Evolutionary conservation across 2,329 filamentous ascomycete species (phyloP).

Genomic region (Sporothrix humicola): DNA sequence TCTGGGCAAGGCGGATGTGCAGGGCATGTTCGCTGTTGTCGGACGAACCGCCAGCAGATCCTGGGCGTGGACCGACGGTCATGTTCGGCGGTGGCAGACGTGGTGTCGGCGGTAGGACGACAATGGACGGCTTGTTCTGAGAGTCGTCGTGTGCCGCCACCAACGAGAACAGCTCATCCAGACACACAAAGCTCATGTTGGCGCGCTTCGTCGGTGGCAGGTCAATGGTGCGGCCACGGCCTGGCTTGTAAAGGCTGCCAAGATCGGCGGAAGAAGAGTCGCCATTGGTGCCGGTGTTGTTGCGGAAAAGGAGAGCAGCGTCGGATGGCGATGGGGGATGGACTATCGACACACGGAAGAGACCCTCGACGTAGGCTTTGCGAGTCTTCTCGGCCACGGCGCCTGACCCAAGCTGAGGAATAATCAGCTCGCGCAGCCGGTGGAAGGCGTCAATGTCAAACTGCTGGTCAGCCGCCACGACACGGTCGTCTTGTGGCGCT

Average conservation of each 20-base stretch:
- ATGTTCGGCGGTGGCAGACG: constrained; percentile 42
- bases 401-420: constrained; percentile 71
- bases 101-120: constrained; percentile 54
- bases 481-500: constrained; percentile 46
- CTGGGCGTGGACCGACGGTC: constrained; percentile 49
- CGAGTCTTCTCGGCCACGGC: constrained; percentile 70
- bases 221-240: constrained; percentile 74
- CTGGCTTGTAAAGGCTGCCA: constrained; percentile 64
- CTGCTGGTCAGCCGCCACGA: constrained; percentile 69
- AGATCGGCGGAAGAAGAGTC: constrained; percentile 47
- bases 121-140: constrained; percentile 46
- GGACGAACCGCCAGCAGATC: constrained; percentile 37
- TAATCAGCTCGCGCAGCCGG: constrained; percentile 72
- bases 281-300: constrained; percentile 45
- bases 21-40: constrained; percentile 46
- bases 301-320: constrained; percentile 61
- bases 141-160: constrained; percentile 54
- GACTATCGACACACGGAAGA: constrained; percentile 84
- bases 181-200: constrained; percentile 78
- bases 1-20: constrained; percentile 70
- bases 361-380: constrained; percentile 70
- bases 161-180: constrained; percentile 77
- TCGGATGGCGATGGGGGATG: constrained; percentile 67
- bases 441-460: constrained; percentile 82
- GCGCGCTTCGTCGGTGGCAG: constrained; percentile 67